phyloP scores from a whole-genome alignment of 345 rosid genomes.

The Murraya koenigii region DNA sequence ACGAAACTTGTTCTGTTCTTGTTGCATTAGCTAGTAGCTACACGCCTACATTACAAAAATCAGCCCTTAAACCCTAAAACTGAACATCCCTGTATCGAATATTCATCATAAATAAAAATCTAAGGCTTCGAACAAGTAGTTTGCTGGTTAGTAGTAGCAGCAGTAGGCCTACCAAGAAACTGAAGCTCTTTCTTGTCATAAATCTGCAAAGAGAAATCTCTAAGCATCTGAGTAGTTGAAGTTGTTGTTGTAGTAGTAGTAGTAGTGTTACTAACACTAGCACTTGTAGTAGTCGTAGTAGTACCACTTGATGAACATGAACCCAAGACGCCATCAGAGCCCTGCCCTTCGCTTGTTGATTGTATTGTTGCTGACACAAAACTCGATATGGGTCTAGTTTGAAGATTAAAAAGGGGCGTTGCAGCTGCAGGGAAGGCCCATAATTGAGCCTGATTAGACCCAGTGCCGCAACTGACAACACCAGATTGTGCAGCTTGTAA shows the following conservation, averaged over 20 bases:
- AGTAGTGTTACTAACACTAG: neutral
- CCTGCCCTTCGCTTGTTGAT: constrained; percentile 18
- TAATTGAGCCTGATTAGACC: constrained; percentile 41
- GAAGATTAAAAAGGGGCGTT: constrained; percentile 38
- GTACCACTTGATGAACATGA: constrained; percentile 22
- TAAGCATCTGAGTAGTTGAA: constrained; percentile 32
- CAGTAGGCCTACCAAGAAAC: constrained; percentile 41
- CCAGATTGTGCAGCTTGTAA: constrained; percentile 15
- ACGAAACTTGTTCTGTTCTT: neutral
- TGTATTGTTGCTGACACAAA: constrained; percentile 33
- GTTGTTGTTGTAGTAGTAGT: neutral
- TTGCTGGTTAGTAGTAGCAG: constrained; percentile 29
- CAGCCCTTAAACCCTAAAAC: constrained; percentile 1
- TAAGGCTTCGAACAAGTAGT: constrained; percentile 31
- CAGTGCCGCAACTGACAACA: constrained; percentile 16
- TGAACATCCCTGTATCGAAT: too few relatives aligned
- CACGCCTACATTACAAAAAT: neutral
- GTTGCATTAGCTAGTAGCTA: neutral
- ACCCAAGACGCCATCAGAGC: constrained; percentile 14
- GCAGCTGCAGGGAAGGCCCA: constrained; percentile 57
- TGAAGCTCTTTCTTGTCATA: constrained; percentile 68
- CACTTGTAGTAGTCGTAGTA: neutral
- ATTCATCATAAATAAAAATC: neutral
- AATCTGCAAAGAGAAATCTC: constrained; percentile 66
- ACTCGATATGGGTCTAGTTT: constrained; percentile 38